Evolutionary conservation across 257 asterid species (phyloP), one percentile per base, ranked within the genome.

Genomic region (Nicotiana benthamiana): DNA sequence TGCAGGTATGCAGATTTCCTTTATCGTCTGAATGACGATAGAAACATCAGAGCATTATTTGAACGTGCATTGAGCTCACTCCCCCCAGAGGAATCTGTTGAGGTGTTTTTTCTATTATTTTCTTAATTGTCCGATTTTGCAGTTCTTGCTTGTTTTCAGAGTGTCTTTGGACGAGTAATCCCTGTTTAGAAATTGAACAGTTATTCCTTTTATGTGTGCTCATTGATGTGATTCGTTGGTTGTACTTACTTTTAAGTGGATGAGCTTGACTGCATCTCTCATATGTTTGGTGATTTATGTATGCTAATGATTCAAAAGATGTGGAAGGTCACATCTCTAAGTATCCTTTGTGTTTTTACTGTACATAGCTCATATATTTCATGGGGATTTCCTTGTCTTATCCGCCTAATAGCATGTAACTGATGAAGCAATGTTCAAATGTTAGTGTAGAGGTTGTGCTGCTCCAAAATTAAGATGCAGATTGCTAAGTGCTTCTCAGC

Each of bases 1-100:
- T 91, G 91, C 93, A 96, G 99, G 84, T 96, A 96, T 86, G 97
- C 95, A 79, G 99, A 96, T 90, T 96, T 96, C 87, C 90, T 96
- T 86, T 84, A 91, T 85, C 96, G 97, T 63, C 79, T 96, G 93
- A 96, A 92, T 82, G 99, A 96, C 75, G 99, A 96, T 86, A 92
- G 94, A 87, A 96, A 96, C 81, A 86, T 92, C 57, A 98, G 99
- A 83, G 99, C 99, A 78, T 89, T 96, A 84, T 96, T 96, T 90
- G 98, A 96, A 85, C 90, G 99, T 62, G 98, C 99, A 63, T 86
- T 96, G 87, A 96, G 96, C 88, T 87, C 93, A 9, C 96, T 96
- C 74, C 99, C 97, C 67, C 95, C 98, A 24, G 92, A 92, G 83
- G 97, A 90, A 85, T 94, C 99, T 60, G 92, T 91, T 83, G 99